Base-by-base conservation (phyloP, 495 filamentous ascomycete genomes). In the Aspergillus wentii region DNA sequence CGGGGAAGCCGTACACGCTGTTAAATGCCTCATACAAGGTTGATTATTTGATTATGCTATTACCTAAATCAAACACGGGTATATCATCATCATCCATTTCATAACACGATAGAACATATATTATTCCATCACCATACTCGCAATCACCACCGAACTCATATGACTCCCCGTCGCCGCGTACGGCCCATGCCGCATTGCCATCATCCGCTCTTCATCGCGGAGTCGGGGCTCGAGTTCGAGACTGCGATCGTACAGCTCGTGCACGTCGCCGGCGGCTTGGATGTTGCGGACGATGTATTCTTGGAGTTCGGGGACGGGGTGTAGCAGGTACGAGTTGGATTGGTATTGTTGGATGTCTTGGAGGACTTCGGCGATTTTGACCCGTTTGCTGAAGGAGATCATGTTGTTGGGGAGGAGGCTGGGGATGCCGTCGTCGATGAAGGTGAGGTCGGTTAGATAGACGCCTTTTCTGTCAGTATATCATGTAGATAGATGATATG, bases 341-440 rank as follows among this genome's bases (percentile, higher is more conserved):
- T 95, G 86, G 50, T 90, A 95, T 52, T 88, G 84, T 61, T 94
- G 87, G 35, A 95, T 87, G 45, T 94, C 87, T 27, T 85, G 82
- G 41, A 97, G 90, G 17, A 94, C 86, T 46, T 91, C 85, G 19
- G 90, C 88, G n/a, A 88, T 86, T 71, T 94, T 95, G 15, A 85
- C 79, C 19, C 87, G 84, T 69, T 95, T 95, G 47, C 82, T 81
- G 56, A 95, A 95, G 66, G 95, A 95, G 64, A 95, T 95, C 42
- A 91, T 70, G 34, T 88, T 81, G 13, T 86, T 84, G 53, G 86
- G 85, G 58, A 92, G 92, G 46, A 86, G 71, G 11, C 83, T 84
- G n/a, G 88, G 85, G 44, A 94, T 97, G 39, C 90, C 90, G 51
- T 97, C 91, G 64, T 94, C 89, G 51, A 95, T 94, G 64, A 97